phyloP scores from a whole-genome alignment of 2,329 filamentous ascomycete genomes.

The Gnomoniopsis smithogilvyi region DNA sequence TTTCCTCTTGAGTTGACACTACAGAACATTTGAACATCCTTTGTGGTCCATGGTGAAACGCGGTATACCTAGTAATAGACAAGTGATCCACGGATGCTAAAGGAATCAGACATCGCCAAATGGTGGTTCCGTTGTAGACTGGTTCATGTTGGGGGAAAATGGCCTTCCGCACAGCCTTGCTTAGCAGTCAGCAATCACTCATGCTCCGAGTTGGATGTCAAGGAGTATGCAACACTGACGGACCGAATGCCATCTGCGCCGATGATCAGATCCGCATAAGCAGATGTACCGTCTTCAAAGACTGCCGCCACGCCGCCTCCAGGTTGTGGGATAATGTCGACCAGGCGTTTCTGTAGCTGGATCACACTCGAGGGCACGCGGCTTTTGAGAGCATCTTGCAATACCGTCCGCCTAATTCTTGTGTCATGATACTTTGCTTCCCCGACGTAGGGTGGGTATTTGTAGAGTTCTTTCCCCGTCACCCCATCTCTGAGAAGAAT shows the following conservation, averaged over 20 bases:
- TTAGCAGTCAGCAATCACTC: background rate
- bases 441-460: conserved; percentile 3
- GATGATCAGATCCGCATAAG: conserved; percentile 4
- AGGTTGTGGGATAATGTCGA: background rate
- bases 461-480: conserved; percentile 1
- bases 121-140: conserved; percentile 10
- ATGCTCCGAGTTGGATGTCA: background rate
- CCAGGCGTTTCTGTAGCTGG: conserved; percentile 2
- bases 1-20: conserved; percentile 2
- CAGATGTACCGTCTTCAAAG: conserved; percentile 10
- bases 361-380: background rate
- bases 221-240: background rate
- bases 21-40: conserved; percentile 13
- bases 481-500: background rate
- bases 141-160: conserved; percentile 4
- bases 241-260: conserved; percentile 12
- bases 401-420: background rate
- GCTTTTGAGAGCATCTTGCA: conserved; percentile 7
- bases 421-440: conserved; percentile 6
- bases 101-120: conserved; percentile 11
- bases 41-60: conserved; percentile 7
- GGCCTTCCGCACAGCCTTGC: background rate
- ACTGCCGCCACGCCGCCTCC: background rate
- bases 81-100: background rate
- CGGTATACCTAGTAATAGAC: conserved; percentile 12